Evolutionary conservation across 495 filamentous ascomycete genomes (phyloP), one percentile per base, ranked within the genome.

Genomic region (Penicillium cinerascens): DNA sequence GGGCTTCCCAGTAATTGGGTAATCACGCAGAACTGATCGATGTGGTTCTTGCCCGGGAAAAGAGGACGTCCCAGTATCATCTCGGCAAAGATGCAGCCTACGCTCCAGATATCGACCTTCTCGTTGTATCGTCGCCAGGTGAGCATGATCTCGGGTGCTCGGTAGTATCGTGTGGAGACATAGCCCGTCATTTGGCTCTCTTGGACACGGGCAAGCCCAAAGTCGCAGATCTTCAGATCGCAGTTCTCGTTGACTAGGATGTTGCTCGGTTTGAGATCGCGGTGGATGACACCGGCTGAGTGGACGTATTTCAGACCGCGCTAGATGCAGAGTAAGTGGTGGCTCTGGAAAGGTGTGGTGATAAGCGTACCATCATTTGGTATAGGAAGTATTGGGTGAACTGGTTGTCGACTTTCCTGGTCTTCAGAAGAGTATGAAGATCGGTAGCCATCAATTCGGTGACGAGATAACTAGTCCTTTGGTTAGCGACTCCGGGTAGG

Each of bases 41-140:
- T 92, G 68, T 98, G 93, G 63, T 98, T 93, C 72, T 97, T 97
- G 59, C 93, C 93, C 0, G 91, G 92, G 79, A 98, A 98, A 8
- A 98, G 72, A 27, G 93, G 93, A 74, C 95, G 92, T 47, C 93
- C 93, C 70, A 95, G 88, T 44, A 98, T 76, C 91, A 98, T 97
- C 72, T 98, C 93, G 27, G 93, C 93, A 62, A 98, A 96, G 60
- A 98, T 98, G 71, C 93, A 98, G 39, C 91, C 93, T 2, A 91
- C 92, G 65, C 92, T 97, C 93, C 93, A 98, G 59, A 98, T 96
- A 71, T 98, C 93, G 42, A 97, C 93, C 75, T 97, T 93, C 40
- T 97, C 89, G 62, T 96, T 92, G 70, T 98, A 98, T 71, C 97
- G 96, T 69, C 96, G 92, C 93, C 93, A 98, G 36, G 93, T 98